Evolutionary conservation across 495 filamentous ascomycete genomes (phyloP).

Genomic region (Trichoderma asperelloides): DNA sequence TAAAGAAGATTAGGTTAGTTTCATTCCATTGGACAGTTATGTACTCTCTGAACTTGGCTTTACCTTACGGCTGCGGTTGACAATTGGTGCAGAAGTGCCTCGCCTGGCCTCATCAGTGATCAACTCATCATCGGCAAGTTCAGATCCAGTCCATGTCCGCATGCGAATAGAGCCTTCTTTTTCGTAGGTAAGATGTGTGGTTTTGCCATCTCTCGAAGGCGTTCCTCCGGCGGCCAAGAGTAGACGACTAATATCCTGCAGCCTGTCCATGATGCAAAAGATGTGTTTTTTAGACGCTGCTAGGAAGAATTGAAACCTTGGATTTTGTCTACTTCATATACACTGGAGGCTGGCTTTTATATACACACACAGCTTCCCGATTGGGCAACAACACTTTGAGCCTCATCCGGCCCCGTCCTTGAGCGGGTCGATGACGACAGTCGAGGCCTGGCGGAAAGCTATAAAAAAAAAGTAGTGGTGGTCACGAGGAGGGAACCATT

Average conservation of each 20-base stretch:
- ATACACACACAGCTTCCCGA: no score
- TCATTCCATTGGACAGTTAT: neutral
- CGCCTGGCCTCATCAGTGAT: neutral
- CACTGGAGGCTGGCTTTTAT: no score
- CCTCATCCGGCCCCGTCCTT: no score
- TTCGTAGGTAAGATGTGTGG: neutral
- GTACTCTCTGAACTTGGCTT: neutral
- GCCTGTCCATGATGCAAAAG: neutral
- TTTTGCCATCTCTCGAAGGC: neutral
- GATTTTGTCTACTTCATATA: no score
- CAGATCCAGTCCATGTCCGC: neutral
- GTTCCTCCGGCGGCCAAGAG: neutral
- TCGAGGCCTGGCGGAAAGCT: no score
- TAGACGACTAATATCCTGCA: neutral
- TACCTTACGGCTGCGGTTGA: neutral
- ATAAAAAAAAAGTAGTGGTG: no score
- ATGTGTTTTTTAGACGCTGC: neutral
- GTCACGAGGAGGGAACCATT: no score
- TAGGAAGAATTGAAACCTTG: no score
- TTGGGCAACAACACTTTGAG: no score
- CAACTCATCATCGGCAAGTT: neutral
- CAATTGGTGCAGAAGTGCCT: neutral
- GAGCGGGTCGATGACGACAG: no score
- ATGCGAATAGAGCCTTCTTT: neutral
- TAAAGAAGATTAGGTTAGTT: neutral